Conservation (phyloP, 2,329 filamentous ascomycete genomes). For the Aspergillus alliaceus region DNA sequence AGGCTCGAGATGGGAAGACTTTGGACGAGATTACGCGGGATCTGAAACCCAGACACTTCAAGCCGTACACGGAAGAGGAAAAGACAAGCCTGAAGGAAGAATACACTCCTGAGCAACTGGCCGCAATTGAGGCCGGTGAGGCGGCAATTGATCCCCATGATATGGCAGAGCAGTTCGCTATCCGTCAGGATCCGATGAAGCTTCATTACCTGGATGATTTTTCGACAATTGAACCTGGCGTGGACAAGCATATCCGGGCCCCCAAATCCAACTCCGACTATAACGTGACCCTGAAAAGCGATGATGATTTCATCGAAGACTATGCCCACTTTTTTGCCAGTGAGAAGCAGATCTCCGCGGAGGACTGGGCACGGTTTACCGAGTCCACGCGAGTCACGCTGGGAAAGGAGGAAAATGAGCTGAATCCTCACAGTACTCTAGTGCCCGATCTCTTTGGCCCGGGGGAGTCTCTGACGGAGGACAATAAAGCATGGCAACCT, state of each 20-base stretch:
- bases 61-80: slow-evolving; percentile 68
- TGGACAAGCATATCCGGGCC: slow-evolving; percentile 67
- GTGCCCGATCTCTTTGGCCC: slow-evolving; percentile 53
- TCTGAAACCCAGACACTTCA: slow-evolving; percentile 34
- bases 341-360: slow-evolving; percentile 49
- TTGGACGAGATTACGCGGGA: slow-evolving; percentile 21
- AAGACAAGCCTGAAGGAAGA: slow-evolving; percentile 60
- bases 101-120: slow-evolving; percentile 80
- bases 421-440: slow-evolving; percentile 50
- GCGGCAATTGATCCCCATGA: slow-evolving; percentile 72
- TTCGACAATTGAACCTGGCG: slow-evolving; percentile 69
- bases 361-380: slow-evolving; percentile 44
- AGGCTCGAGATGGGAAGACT: slow-evolving; percentile 33
- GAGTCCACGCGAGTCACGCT: slow-evolving; percentile 52
- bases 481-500: slow-evolving; percentile 25
- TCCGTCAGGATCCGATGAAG: slow-evolving; percentile 70
- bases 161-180: slow-evolving; percentile 68
- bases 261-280: slow-evolving; percentile 54
- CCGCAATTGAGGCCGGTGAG: slow-evolving; percentile 79
- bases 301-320: slow-evolving; percentile 62
- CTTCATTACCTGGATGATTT: slow-evolving; percentile 82
- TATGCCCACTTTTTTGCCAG: slow-evolving; percentile 49
- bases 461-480: slow-evolving; percentile 35
- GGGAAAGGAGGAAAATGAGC: slow-evolving; percentile 51
- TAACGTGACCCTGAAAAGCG: slow-evolving; percentile 60